A percentile compares a stretch with the other conserved stretches of the same genome.
phyloP scores from a whole-genome alignment of 768 basidiomycete species.

The Amanita thiersii region DNA sequence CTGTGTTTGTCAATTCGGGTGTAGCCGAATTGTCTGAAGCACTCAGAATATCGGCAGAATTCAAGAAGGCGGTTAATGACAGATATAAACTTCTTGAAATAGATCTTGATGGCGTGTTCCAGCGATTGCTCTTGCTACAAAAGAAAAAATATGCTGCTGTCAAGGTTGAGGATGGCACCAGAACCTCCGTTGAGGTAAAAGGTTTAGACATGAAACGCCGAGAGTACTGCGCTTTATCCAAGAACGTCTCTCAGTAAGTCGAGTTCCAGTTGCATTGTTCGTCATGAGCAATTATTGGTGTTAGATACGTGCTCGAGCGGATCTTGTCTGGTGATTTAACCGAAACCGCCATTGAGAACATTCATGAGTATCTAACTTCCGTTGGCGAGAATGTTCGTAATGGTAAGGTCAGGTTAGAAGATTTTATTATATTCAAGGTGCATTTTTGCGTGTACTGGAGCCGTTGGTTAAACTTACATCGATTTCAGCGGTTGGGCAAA shows the following conservation, averaged over 20 bases:
- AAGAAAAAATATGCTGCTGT: constrained; percentile 99
- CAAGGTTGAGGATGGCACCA: constrained; percentile 80
- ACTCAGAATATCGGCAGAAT: constrained; percentile 80
- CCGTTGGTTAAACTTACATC: not conserved
- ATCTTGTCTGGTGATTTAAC: constrained; percentile 89
- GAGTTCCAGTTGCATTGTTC: not conserved
- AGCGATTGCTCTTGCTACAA: constrained; percentile 84
- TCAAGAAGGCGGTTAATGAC: constrained; percentile 97
- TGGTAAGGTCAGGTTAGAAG: constrained; percentile 78
- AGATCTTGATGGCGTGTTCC: constrained; percentile 91
- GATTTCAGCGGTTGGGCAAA: constrained; percentile 82
- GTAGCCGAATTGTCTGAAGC: constrained; percentile 84
- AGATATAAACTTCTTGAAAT: constrained; percentile 94
- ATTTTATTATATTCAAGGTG: constrained; percentile 94
- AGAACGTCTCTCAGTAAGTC: constrained; percentile 84
- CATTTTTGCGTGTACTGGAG: constrained; percentile 11
- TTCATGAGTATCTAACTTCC: constrained; percentile 83
- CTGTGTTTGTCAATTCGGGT: constrained; percentile 96
- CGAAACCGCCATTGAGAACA: constrained; percentile 81
- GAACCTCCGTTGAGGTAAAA: constrained; percentile 83
- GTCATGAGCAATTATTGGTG: constrained; percentile 1
- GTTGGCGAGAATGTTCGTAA: constrained; percentile 73
- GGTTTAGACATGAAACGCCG: constrained; percentile 98
- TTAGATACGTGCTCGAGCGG: constrained; percentile 81
- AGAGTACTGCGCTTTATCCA: constrained; percentile 90